Evolutionary conservation across 768 basidiomycete genomes (phyloP), one percentile per base, ranked within the genome.

Genomic region (Boletus reticulatus): DNA sequence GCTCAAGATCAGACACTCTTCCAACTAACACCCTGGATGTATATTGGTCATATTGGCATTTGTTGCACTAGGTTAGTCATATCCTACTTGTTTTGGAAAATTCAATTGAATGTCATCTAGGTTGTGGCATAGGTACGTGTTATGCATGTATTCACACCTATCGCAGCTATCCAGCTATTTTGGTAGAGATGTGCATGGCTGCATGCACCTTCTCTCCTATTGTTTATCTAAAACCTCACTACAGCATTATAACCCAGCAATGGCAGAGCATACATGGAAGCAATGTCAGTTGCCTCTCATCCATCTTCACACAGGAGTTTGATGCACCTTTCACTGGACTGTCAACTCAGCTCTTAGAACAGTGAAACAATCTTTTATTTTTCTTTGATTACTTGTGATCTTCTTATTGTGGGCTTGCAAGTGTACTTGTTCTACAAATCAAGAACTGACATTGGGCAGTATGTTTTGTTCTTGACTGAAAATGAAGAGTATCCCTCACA

Each of bases 401-500:
- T 70, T 34, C 60, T 70, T 43, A 73, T 73, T 39, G 72, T 73
- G 5, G 62, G 67, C 29, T 65, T 72, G 17, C 72, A 73, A 57
- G 66, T 57, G 6, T 70, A 74, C 55, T 49, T 74, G 48, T 68
- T 73, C 32, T 67, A 63, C 29, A 69, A 63, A 16, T 71, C 67
- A 19, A 69, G 63, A 19, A 61, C 69, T 37, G 62, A 62, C 38
- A 60, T 72, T 19, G 65, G 68, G 36, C 56, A 71, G 71, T 67
- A 41, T 31, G 57, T 58, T 49, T 53, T n/a, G 24, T 43, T 36
- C 24, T 39, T 13, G 7, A 36, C 32, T 17, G 17, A 14, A 34
- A 11, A 46, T 4, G 27, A 6, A 45, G 46, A 11, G 12, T 5
- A 12, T 6, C 24, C 19, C 19, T 19, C 12, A 59, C 37, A 4